Percentiles rank a stretch among this genome's conserved stretches.
phyloP scores from a whole-genome alignment of 257 asterid species.

The Penstemon newberryi region DNA sequence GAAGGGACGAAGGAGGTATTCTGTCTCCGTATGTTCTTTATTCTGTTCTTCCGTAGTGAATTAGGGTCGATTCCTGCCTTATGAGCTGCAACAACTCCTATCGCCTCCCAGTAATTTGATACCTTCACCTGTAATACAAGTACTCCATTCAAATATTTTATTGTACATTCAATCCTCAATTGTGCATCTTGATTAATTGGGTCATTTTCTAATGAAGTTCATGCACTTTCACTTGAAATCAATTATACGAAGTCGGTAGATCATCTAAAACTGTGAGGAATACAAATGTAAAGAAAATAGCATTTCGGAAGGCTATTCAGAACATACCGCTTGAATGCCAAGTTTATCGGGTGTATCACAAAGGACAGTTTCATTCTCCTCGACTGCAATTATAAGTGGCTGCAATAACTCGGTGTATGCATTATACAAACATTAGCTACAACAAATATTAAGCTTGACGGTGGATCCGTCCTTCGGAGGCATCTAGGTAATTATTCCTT shows the following conservation, averaged over 20 bases:
- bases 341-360: constrained; percentile 73
- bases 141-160: background rate
- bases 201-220: background rate
- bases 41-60: constrained; percentile 64
- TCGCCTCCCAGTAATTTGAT: constrained; percentile 93
- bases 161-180: too few relatives aligned
- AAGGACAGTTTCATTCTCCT: constrained; percentile 84
- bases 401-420: constrained; percentile 29
- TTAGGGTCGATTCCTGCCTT: constrained; percentile 83
- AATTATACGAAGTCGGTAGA: too few relatives aligned
- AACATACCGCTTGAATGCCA: constrained; percentile 68
- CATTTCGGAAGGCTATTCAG: constrained; percentile 13
- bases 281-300: background rate
- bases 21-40: constrained; percentile 42
- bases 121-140: constrained; percentile 61
- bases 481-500: too few relatives aligned
- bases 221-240: background rate
- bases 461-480: background rate
- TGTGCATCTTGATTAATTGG: too few relatives aligned
- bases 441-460: constrained; percentile 5
- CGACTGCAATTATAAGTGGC: constrained; percentile 84
- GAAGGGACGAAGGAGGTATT: constrained; percentile 31
- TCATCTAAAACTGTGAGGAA: background rate
- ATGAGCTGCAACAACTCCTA: constrained; percentile 87
- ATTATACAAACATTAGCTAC: constrained; percentile 5